Evolutionary conservation across 441 rosid genomes (phyloP).

Genomic region (Aquilaria agallochum): DNA sequence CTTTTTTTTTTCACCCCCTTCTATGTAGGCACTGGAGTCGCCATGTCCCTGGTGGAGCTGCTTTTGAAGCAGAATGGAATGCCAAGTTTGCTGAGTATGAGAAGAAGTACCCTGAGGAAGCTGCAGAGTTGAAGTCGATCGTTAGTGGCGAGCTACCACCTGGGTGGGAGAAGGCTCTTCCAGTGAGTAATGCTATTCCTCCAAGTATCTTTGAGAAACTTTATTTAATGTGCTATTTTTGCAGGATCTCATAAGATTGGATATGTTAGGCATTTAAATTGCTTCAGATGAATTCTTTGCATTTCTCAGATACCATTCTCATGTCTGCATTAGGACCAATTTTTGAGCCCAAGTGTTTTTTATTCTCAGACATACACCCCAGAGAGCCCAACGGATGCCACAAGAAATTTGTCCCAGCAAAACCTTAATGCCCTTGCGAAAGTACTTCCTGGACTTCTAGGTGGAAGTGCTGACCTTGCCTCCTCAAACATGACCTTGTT

Average conservation of each 20-base stretch:
- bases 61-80: slow-evolving; percentile 92
- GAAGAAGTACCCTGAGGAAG: slow-evolving; percentile 91
- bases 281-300: too few species aligned
- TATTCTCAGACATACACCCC: slow-evolving; percentile 45
- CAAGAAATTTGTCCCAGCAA: slow-evolving; percentile 57
- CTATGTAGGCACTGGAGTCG: slow-evolving; percentile 93
- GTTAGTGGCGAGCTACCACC: slow-evolving; percentile 78
- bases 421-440: slow-evolving; percentile 55
- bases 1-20: slow-evolving; percentile 10
- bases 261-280: too few species aligned
- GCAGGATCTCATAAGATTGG: too few species aligned
- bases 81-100: slow-evolving; percentile 82
- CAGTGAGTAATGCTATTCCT: slow-evolving; percentile 54
- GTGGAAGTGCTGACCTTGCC: slow-evolving; percentile 66
- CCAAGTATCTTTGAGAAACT: too few species aligned
- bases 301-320: too few species aligned
- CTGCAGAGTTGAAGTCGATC: slow-evolving; percentile 88
- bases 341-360: slow-evolving; percentile 5
- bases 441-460: slow-evolving; percentile 52
- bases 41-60: slow-evolving; percentile 62
- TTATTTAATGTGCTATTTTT: too few species aligned
- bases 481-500: slow-evolving; percentile 63
- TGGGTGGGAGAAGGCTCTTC: slow-evolving; percentile 98
- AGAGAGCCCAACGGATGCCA: slow-evolving; percentile 53
- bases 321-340: background rate